Evolutionary conservation across 192 early-diverging fungal genomes (phyloP).

Genomic region (Podila minutissima): DNA sequence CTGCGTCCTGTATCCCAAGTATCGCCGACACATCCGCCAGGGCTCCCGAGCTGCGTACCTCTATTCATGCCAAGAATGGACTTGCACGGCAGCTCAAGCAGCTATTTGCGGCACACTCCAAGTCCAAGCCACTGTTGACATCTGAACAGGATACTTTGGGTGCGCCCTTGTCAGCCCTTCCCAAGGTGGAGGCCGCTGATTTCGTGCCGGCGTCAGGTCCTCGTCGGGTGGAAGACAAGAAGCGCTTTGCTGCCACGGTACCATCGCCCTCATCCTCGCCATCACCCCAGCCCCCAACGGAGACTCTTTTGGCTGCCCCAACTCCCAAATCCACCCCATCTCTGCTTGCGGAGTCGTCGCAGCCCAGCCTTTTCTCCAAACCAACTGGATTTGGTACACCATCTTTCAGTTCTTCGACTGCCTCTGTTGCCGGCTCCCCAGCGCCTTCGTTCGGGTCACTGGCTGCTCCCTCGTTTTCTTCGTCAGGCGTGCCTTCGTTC

Average conservation of each 20-base stretch:
- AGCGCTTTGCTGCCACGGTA: conserved; percentile 17
- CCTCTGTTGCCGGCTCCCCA: conserved; percentile 3
- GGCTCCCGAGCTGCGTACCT: background rate
- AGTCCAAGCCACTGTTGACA: conserved; percentile 10
- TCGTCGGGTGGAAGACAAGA: conserved; percentile 37
- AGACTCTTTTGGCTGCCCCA: background rate
- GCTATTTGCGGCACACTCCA: conserved; percentile 12
- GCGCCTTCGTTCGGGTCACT: conserved; percentile 1
- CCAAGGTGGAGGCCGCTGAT: conserved; percentile 8
- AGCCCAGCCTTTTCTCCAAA: background rate
- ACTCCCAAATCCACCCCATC: background rate
- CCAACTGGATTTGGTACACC: background rate
- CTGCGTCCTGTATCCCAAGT: background rate
- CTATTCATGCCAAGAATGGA: conserved; percentile 14
- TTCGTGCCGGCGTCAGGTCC: conserved; percentile 34
- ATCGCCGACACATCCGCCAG: background rate
- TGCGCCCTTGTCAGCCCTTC: conserved; percentile 16
- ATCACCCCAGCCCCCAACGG: background rate
- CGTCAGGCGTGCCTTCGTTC: background rate
- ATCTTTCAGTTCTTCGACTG: background rate
- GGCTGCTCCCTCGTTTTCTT: background rate
- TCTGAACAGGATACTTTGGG: background rate
- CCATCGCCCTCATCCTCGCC: background rate
- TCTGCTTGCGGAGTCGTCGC: background rate
- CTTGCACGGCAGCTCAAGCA: conserved; percentile 21